A percentile compares a stretch with the other conserved stretches of the same genome.
phyloP scores from a whole-genome alignment of 768 basidiomycete species.

The Suillus lakei region DNA sequence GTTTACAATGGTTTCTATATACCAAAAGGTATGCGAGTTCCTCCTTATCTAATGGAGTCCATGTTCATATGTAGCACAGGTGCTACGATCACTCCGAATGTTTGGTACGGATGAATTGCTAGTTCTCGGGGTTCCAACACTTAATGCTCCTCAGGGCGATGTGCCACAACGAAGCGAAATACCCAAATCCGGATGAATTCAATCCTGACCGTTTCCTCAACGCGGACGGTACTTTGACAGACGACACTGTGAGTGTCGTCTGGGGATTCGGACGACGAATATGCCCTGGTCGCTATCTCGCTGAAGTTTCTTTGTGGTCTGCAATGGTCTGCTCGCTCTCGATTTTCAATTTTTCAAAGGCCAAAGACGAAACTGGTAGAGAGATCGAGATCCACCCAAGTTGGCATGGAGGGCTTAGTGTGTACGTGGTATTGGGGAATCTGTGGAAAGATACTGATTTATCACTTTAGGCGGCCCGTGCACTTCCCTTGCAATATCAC shows the following conservation, averaged over 20 bases:
- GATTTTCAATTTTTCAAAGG: constrained; percentile 12
- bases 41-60: neutral
- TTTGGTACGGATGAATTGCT: constrained; percentile 1
- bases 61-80: constrained; percentile 8
- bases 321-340: constrained; percentile 10
- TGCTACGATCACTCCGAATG: constrained; percentile 4
- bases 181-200: constrained; percentile 42
- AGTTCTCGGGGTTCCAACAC: neutral
- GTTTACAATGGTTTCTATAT: constrained; percentile 8
- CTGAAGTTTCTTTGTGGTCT: constrained; percentile 36
- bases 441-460: neutral
- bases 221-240: constrained; percentile 1
- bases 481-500: constrained; percentile 20
- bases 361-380: constrained; percentile 10
- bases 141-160: constrained; percentile 22
- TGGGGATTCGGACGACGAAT: constrained; percentile 45
- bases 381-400: constrained; percentile 8
- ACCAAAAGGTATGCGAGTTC: constrained; percentile 3
- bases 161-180: constrained; percentile 34
- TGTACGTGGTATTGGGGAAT: constrained; percentile 17
- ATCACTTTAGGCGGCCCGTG: constrained; percentile 13
- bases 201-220: constrained; percentile 39
- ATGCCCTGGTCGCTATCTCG: constrained; percentile 43
- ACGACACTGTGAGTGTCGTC: constrained; percentile 5
- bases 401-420: constrained; percentile 3